Base-by-base conservation (phyloP, 768 basidiomycete genomes). In the Auricularia cornea region DNA sequence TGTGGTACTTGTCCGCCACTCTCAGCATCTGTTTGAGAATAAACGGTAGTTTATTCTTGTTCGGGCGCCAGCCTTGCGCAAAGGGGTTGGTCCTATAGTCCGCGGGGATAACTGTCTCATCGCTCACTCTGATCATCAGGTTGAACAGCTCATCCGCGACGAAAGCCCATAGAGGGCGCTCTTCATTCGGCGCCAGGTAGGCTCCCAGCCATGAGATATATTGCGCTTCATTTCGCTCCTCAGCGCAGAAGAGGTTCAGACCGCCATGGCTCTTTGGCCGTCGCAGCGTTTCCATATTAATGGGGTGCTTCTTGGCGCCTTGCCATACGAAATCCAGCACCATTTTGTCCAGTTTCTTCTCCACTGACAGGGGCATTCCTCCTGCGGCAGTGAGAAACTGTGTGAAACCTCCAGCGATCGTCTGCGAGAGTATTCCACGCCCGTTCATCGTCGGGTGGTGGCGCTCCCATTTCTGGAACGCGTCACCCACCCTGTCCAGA, bases 371-470 rank as follows among this genome's bases (percentile, higher is more conserved):
- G 0, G 77, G 77, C 77, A 79, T 79, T 0, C 74, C 75, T 64
- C 79, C 76, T 0, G 75, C 75, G 56, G 67, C 52, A 0, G 75
- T 71, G 0, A 73, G 64, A 67, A 76, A 79, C 60, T 78, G 76
- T 0, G 77, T 76, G 40, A 68, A 67, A 0, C 75, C 73, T 0
- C 72, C 76, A 0, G 74, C 62, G 4, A 66, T 67, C 67, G 75
- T 73, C 31, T 71, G 68, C 1, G 69, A 41, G 8, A 75, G 68
- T 1, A 72, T 66, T 0, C 64, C 33, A 54, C 68, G 38, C 0
- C 76, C 76, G 52, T 74, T 68, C 23, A 73, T 61, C 0, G 75
- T 74, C 0, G 76, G 77, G 52, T 72, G 65, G 3, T 65, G 68
- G 40, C 59, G 65, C 1, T 62, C 65, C 76, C 76, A 79, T 59